Base-by-base conservation (phyloP, 2,329 filamentous ascomycete genomes). In the Verticillium zaregamsianum region DNA sequence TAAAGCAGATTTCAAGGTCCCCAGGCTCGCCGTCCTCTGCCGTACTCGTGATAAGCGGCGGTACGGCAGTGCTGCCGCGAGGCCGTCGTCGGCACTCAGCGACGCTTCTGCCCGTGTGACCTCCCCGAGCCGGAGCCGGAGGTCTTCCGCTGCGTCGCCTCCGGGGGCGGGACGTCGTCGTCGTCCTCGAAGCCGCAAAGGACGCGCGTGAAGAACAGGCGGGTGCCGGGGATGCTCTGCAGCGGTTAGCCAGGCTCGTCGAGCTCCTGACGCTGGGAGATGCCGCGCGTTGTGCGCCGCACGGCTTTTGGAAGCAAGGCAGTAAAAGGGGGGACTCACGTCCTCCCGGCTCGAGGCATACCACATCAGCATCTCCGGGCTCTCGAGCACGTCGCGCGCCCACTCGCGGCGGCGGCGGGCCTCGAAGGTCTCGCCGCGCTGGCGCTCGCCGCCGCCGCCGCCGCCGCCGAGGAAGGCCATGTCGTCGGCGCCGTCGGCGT, bases 331-430 rank as follows among this genome's bases (percentile, higher is more conserved):
- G 59, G 6, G 9, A 77, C 82, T 67, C 69, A 88, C 86, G 66
- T 86, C 81, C 35, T 79, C 78, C 33, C 77, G 77, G 65, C 80
- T 80, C 65, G 82, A 79, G 2, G 86, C 82, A 52, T 85, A 80
- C 76, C 85, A 86, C 78, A 86, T 83, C 57, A 89, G 73, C 61
- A 84, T 73, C 68, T 88, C 85, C 0, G 85, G 85, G 31, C 72
- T 80, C 65, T 85, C 82, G 2, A 89, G 78, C 45, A 87, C 78
- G 12, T 80, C 75, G 23, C 81, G 75, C 14, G 86, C 86, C 64
- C 80, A 77, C 55, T 80, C 76, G 15, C 80, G 79, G 4, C 75
- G 73, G 64, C 85, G 80, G 4, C 70, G 66, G 15, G 73, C 72
- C 57, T 73, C 73, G 63, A 78, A 82, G 28, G 77, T 67, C 64